Base-by-base conservation (phyloP, 2,329 filamentous ascomycete genomes). In the Aspergillus costaricaensis region DNA sequence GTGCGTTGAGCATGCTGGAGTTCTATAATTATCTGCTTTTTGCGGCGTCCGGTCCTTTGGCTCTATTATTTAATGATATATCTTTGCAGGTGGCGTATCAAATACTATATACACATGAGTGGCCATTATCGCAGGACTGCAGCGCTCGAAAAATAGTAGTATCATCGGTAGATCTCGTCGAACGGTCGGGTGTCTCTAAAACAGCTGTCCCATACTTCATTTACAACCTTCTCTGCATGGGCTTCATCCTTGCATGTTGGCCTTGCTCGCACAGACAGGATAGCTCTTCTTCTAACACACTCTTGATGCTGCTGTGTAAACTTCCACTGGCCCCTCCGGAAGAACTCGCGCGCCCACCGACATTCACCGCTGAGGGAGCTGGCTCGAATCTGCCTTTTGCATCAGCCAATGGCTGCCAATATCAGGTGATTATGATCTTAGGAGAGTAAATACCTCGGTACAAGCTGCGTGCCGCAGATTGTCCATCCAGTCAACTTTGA, bases 161-260 rank as follows among this genome's bases (percentile, higher is more conserved):
- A 65, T 79, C 69, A 82, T 72, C 91, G 88, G 76, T 96, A 99
- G 56, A 99, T 92, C 75, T 98, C 94, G 76, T 98, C 92, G 77
- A 99, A 99, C 2, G 95, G 95, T 71, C 95, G 83, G 4, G 94
- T 98, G 77, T 99, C 95, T 55, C 86, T 82, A 75, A 96, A 99
- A 77, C 95, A 99, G 70, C 92, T 97, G 68, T 96, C 93, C 92
- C 94, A 99, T n/a, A 99, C 95, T 77, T 96, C 89, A 77, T 98
- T 95, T 60, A 99, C 92, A 25, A 96, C 88, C 79, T 90, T 91
- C 55, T 87, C 85, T 4, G 95, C 95, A 67, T 98, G 91, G 14
- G 88, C 87, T 69, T 96, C 88, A 76, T 96, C 91, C 75, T 91
- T 91, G 73, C 93, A 95, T 50, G 84, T 83, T 15, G 92, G 92